These are phyloP conservation scores for Brassica nigra DNA, from an alignment of 345 rosid genomes.

Conservation along the genomic window DNA sequence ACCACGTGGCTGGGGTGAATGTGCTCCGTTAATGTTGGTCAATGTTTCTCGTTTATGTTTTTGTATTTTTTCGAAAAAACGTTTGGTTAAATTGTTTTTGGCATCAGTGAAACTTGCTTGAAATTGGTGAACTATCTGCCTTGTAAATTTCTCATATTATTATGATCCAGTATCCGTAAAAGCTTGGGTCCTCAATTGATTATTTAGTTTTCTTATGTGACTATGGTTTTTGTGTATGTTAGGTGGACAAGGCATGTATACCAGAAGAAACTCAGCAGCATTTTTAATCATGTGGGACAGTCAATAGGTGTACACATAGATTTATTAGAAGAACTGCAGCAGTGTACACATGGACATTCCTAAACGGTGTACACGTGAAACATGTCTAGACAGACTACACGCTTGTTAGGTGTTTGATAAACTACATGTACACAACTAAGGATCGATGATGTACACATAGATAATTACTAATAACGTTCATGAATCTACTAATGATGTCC, in stretches of 20 bases:
- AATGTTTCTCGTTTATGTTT: background rate
- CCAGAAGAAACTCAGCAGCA: conserved; percentile 98
- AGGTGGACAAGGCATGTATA: conserved; percentile 94
- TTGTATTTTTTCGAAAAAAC: too few relatives aligned
- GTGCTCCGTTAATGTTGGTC: too few relatives aligned
- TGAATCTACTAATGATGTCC: too few relatives aligned
- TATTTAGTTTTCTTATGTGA: background rate
- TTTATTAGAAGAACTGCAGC: background rate
- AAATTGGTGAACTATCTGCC: background rate
- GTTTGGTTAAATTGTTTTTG: too few relatives aligned
- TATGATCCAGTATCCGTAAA: too few relatives aligned
- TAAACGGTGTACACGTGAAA: background rate
- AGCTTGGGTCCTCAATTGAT: background rate
- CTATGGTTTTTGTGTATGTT: conserved; percentile 32
- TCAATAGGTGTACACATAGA: conserved; percentile 58
- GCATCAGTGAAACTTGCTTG: conserved; percentile 8
- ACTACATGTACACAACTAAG: background rate
- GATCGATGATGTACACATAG: too few relatives aligned
- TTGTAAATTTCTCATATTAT: too few relatives aligned
- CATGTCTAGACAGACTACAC: background rate
- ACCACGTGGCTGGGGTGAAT: too few relatives aligned
- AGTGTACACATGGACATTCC: conserved; percentile 32
- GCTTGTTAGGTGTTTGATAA: background rate
- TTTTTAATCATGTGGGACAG: conserved; percentile 97
- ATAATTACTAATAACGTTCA: too few relatives aligned